These are phyloP conservation scores for Cichorium intybus DNA, from an alignment of 140 eudicot genomes.

Conservation along the genomic window DNA sequence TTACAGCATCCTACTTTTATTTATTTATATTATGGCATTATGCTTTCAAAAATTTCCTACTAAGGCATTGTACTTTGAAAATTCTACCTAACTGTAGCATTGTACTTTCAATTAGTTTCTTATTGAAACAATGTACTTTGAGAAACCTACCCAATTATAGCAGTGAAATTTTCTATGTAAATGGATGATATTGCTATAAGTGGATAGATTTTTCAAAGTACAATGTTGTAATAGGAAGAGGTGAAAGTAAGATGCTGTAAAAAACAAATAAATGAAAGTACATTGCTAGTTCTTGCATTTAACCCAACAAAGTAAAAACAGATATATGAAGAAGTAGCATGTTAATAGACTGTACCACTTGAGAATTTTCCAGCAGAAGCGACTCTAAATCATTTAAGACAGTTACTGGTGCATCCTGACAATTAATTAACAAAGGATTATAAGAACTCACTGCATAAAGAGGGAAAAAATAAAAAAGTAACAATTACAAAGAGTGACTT, in stretches of 20 bases:
- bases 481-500: constrained; percentile 1
- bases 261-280: background rate
- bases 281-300: background rate
- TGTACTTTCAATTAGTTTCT: too few species aligned
- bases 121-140: too few species aligned
- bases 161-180: too few species aligned
- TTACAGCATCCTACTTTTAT: too few species aligned
- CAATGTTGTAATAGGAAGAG: background rate
- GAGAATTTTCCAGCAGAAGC: constrained; percentile 75
- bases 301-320: constrained; percentile 6
- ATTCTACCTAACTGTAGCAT: too few species aligned
- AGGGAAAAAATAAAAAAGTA: constrained; percentile 8
- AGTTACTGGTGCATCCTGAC: constrained; percentile 69
- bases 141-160: too few species aligned
- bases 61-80: too few species aligned
- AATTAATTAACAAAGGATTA: constrained; percentile 18
- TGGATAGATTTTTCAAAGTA: too few species aligned
- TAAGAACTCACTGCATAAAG: constrained; percentile 8
- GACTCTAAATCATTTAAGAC: constrained; percentile 78
- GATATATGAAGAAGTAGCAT: constrained; percentile 14
- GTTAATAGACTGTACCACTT: constrained; percentile 53
- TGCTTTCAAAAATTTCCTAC: too few species aligned
- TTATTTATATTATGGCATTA: too few species aligned
- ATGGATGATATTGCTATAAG: too few species aligned
- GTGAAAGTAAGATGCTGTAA: too few species aligned